phyloP scores from a whole-genome alignment of 2,329 filamentous ascomycete genomes.

The Aspergillus vadensis region DNA sequence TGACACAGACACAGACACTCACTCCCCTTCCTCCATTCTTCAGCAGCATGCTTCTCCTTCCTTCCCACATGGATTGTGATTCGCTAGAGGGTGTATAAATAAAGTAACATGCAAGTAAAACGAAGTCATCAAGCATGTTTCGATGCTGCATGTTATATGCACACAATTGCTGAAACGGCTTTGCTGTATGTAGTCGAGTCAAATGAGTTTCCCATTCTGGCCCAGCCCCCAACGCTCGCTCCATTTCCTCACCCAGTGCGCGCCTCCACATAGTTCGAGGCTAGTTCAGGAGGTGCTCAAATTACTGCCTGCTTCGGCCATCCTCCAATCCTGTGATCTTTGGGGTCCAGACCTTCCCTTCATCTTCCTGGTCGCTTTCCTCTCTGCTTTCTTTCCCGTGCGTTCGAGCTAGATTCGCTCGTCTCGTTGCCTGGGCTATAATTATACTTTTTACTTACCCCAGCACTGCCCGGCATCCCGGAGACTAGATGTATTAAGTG shows the following conservation, averaged over 20 bases:
- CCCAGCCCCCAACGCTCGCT: not conserved
- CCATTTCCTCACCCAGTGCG: not conserved
- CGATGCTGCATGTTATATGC: not conserved
- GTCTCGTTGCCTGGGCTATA: not conserved
- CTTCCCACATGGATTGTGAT: not conserved
- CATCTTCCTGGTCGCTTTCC: not conserved
- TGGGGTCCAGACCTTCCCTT: not conserved
- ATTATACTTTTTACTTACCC: not conserved
- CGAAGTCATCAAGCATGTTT: not conserved
- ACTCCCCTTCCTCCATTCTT: not conserved
- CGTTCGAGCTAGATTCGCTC: not conserved
- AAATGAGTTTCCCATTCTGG: not conserved
- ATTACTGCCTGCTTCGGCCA: not conserved
- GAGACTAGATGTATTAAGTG: not conserved
- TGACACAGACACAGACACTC: too few species aligned
- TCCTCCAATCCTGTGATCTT: not conserved
- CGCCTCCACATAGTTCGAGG: conserved; percentile 4
- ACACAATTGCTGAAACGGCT: too few species aligned
- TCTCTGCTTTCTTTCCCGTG: not conserved
- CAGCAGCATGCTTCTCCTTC: not conserved
- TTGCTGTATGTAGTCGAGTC: not conserved
- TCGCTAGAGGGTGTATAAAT: not conserved
- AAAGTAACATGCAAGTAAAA: not conserved
- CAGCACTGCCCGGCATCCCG: not conserved
- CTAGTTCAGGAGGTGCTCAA: conserved; percentile 2